Conservation (phyloP, 306 rosid species). For the Gastrolobium bilobum region DNA sequence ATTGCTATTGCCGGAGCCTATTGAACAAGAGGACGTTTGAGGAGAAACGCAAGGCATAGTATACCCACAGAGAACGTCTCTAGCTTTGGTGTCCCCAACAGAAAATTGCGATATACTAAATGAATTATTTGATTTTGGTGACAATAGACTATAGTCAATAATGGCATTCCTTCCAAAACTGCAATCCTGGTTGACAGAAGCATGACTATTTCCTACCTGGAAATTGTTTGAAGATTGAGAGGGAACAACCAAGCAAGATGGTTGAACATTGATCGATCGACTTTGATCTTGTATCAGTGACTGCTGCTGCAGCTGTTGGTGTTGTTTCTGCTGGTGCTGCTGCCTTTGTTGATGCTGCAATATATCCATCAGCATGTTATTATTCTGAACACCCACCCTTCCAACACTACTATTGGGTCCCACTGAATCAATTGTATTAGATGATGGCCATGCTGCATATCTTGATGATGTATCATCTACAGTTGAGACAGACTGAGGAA, state of each 20-base stretch:
- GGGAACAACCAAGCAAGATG: conserved; percentile 47
- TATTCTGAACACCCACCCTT: conserved; percentile 48
- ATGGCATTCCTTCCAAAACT: conserved; percentile 55
- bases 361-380: conserved; percentile 27
- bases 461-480: conserved; percentile 59
- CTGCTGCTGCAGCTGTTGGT: conserved; percentile 24
- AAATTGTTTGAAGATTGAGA: conserved; percentile 59
- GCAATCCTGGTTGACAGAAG: conserved; percentile 37
- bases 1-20: conserved; percentile 44
- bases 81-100: conserved; percentile 51
- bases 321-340: conserved; percentile 35
- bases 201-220: conserved; percentile 37
- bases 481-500: conserved; percentile 55
- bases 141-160: conserved; percentile 59
- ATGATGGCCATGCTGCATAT: conserved; percentile 62
- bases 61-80: conserved; percentile 52
- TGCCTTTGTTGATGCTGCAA: conserved; percentile 44
- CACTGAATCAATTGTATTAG: conserved; percentile 49
- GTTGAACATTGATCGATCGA: conserved; percentile 52
- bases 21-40: conserved; percentile 46
- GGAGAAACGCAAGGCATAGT: conserved; percentile 52
- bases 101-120: conserved; percentile 51
- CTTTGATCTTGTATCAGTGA: conserved; percentile 52
- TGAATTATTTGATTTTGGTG: conserved; percentile 60
- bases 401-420: conserved; percentile 48